Conservation (phyloP, 164 flowering plant species). For the Tinospora cordifolia region DNA sequence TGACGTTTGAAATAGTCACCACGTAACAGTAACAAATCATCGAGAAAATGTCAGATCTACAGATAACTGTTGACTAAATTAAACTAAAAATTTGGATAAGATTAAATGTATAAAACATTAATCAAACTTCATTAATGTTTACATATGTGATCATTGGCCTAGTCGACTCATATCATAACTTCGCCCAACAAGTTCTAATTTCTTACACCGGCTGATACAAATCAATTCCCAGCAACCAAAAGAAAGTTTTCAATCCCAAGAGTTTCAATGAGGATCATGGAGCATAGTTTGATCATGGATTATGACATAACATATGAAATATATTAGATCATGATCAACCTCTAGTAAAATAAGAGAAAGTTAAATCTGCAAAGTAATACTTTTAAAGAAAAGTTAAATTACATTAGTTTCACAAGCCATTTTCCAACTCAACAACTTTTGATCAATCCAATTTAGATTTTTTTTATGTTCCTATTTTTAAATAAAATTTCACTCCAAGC, state of each 20-base stretch:
- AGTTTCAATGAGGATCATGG: neutral
- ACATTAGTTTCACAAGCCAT: neutral
- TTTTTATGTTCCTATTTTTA: too few relatives aligned
- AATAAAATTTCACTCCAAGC: too few relatives aligned
- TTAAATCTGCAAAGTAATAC: neutral
- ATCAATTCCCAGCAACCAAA: neutral
- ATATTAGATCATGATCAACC: neutral
- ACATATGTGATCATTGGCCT: too few relatives aligned
- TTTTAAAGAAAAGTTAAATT: neutral
- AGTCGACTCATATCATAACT: too few relatives aligned
- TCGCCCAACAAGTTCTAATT: too few relatives aligned
- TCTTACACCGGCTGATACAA: too few relatives aligned
- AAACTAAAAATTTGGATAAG: too few relatives aligned
- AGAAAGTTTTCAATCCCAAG: neutral
- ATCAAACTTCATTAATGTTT: too few relatives aligned
- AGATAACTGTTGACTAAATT: neutral
- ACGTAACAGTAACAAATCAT: neutral
- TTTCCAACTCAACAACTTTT: neutral
- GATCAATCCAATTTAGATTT: neutral
- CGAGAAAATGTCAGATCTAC: neutral
- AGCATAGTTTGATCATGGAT: too few relatives aligned
- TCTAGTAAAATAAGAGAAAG: neutral
- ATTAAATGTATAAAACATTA: too few relatives aligned
- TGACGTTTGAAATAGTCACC: neutral
- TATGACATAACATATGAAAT: neutral